Base-by-base conservation (phyloP, 179 eudicot species). In the Sideroxylon spinosum region DNA sequence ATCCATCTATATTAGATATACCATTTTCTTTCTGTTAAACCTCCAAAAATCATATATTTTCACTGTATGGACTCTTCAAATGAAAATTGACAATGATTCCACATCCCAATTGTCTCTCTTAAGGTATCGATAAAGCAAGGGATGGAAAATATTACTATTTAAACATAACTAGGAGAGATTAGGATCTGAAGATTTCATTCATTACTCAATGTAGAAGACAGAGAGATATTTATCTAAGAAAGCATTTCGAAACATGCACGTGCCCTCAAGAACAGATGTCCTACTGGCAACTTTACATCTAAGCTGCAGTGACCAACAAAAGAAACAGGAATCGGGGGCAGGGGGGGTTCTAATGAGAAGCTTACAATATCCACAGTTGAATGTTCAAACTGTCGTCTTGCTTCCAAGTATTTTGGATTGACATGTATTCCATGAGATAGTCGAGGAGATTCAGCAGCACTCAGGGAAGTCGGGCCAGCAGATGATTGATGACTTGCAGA, bases 401-500 rank as follows among this genome's bases (percentile, higher is more conserved):
- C 93, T 88, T 91, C 98, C 88, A 93, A 82, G 84, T 91, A 95
- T 74, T 92, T 92, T 67, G 98, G 98, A 84, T 93, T 95, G 81
- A 93, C 95, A 80, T 93, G 99, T 87, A 95, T 92, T 75, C 99
- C 99, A 86, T 93, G 97, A 84, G 88, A 78, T 62, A 91, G 97
- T 60, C 97, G 91, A 63, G 98, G 97, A 73, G 99, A 95, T 82
- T 92, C 95, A 71, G 98, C 90, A 83, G 87, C 88, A 78, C 88
- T 86, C 73, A 83, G 69, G 55, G 85, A 76, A 71, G 86, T 79
- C 77, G 83, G 71, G 76, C 78, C 83, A 49, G 97, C 83, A 49
- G 97, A 85, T 74, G 98, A 79, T 52, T 90, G 92, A 75, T 84
- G 86, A 82, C 70, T 83, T 79, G 60, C 73, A 50, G 88, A 44